Evolutionary conservation across 352 stramenopile species (phyloP).

Genomic region (Vaucheria bursata): DNA sequence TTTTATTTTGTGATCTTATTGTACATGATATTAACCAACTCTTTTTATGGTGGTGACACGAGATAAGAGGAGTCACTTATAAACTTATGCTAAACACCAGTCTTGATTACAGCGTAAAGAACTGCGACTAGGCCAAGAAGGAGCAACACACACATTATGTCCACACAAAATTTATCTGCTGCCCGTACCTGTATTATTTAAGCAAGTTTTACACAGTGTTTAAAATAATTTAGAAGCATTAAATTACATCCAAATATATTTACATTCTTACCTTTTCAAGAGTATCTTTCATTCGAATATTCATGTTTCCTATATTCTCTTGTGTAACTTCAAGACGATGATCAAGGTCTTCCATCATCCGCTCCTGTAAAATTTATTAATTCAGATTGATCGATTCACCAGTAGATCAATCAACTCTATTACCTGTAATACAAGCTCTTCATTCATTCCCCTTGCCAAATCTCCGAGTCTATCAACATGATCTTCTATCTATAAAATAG

Average conservation of each 20-base stretch:
- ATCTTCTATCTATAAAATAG: conserved; percentile 26
- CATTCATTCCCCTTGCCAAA: conserved; percentile 37
- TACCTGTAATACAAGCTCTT: conserved; percentile 14
- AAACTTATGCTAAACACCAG: no score
- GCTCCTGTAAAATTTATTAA: conserved; percentile 23
- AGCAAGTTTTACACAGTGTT: not conserved
- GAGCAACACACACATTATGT: conserved; percentile 46
- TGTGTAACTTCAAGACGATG: conserved; percentile 38
- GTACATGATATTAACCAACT: no score
- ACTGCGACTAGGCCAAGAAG: conserved; percentile 37
- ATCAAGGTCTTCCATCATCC: conserved; percentile 42
- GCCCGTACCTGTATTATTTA: conserved; percentile 10
- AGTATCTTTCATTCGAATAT: conserved; percentile 41
- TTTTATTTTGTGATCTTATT: no score
- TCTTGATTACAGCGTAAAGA: conserved; percentile 32
- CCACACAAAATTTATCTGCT: conserved; percentile 44
- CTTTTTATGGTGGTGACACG: no score
- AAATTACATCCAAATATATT: no score
- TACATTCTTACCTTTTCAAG: conserved; percentile 33
- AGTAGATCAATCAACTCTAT: no score
- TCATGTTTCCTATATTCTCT: conserved; percentile 34
- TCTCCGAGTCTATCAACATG: conserved; percentile 41
- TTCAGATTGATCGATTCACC: no score
- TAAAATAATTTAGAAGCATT: no score
- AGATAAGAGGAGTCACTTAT: no score